Evolutionary conservation across 2,329 filamentous ascomycete genomes (phyloP).

Genomic region (Stachybotrys chlorohalonatus): DNA sequence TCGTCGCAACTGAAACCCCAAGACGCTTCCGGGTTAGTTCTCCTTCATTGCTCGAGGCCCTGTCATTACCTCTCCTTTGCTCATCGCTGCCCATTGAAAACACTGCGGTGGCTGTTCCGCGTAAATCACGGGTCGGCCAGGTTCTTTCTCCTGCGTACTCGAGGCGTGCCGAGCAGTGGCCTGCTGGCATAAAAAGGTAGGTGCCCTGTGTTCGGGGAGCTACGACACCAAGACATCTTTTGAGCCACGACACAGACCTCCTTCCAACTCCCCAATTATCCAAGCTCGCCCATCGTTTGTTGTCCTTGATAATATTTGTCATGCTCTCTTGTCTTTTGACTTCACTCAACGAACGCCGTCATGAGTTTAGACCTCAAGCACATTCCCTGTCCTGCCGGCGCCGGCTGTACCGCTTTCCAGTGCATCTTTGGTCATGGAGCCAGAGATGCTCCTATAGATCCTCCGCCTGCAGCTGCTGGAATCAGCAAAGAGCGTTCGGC

Average conservation of each 20-base stretch:
- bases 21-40: not conserved
- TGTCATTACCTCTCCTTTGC: not conserved
- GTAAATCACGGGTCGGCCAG: no score
- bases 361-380: conserved; percentile 36
- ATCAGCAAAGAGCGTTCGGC: not conserved
- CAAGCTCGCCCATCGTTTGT: not conserved
- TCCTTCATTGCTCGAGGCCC: not conserved
- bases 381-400: conserved; percentile 40
- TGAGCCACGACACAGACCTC: no score
- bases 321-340: not conserved
- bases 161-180: no score
- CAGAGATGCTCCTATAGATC: conserved; percentile 8
- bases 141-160: no score
- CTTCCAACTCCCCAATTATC: no score
- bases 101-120: no score
- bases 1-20: not conserved
- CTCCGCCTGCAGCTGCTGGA: conserved; percentile 3
- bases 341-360: not conserved
- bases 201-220: no score
- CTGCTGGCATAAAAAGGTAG: no score
- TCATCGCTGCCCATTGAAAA: not conserved
- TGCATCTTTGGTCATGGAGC: conserved; percentile 42
- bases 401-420: conserved; percentile 37
- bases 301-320: not conserved
- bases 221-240: no score